phyloP scores from a whole-genome alignment of 352 stramenopile genomes.

The Globisporangium paroecandrum region DNA sequence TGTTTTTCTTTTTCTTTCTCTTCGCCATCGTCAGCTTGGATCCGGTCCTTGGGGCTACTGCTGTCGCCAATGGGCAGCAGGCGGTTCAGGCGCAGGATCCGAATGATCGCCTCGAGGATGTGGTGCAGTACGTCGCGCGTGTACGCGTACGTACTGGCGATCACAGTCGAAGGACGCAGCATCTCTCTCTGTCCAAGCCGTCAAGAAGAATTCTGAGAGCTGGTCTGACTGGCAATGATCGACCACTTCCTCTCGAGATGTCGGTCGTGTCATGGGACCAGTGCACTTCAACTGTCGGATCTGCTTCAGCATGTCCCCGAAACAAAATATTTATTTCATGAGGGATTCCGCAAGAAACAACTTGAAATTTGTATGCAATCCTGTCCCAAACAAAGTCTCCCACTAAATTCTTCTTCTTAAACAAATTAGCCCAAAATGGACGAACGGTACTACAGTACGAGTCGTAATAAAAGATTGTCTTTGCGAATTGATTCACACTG shows the following conservation, averaged over 20 bases:
- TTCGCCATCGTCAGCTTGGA: background rate
- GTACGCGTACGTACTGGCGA: slow-evolving; percentile 6
- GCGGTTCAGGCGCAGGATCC: slow-evolving; percentile 21
- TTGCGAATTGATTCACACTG: background rate
- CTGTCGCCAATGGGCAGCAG: background rate
- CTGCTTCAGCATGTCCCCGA: background rate
- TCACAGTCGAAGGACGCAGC: background rate
- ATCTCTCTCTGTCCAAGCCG: slow-evolving; percentile 1
- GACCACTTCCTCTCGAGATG: background rate
- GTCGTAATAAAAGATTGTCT: too few species aligned
- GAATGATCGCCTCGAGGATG: slow-evolving; percentile 18
- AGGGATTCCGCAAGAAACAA: background rate
- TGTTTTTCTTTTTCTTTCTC: slow-evolving; percentile 16
- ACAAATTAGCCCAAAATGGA: background rate
- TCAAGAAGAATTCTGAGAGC: slow-evolving; percentile 1
- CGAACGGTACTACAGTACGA: background rate
- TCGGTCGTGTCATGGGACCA: background rate
- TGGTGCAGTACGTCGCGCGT: slow-evolving; percentile 8
- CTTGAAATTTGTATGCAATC: background rate
- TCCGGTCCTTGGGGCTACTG: background rate
- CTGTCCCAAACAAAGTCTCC: background rate
- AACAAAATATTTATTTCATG: background rate
- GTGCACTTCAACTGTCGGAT: background rate
- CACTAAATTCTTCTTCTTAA: background rate
- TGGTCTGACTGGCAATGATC: background rate